Evolutionary conservation across 163 green algal genomes (phyloP).

Genomic region (Scenedesmus sp.): DNA sequence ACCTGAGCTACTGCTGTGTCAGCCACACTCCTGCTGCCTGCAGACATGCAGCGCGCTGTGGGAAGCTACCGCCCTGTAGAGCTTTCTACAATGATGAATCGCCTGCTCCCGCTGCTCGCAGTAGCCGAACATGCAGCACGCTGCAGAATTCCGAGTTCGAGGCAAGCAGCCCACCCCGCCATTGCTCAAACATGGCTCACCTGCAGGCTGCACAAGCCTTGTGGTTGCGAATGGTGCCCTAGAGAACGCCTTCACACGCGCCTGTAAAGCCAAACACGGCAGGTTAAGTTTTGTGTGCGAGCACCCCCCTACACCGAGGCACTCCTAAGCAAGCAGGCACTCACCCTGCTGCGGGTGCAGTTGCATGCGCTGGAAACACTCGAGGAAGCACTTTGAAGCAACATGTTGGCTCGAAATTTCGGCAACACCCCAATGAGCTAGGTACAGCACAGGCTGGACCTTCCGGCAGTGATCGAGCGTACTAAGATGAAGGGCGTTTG

Average conservation of each 20-base stretch:
- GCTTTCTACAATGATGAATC: not conserved
- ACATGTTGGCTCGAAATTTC: not conserved
- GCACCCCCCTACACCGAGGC: not conserved
- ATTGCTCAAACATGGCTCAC: not conserved
- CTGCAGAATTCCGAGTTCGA: constrained; percentile 8
- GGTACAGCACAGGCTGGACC: not conserved
- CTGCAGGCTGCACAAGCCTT: not conserved
- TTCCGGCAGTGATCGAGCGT: not conserved
- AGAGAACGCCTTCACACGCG: not conserved
- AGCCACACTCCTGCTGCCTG: not conserved
- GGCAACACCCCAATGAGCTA: not conserved
- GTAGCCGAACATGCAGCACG: not conserved
- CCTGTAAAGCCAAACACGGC: not conserved
- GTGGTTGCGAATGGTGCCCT: not conserved
- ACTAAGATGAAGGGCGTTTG: not conserved
- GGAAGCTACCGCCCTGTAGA: not conserved
- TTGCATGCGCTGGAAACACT: not conserved
- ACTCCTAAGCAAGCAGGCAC: not conserved
- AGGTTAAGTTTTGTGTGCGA: not conserved
- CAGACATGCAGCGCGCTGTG: not conserved
- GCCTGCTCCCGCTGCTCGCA: not conserved
- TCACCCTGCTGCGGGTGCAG: not conserved
- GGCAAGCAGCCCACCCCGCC: not conserved
- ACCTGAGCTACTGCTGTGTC: not conserved
- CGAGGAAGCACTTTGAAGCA: constrained; percentile 8